These are phyloP conservation scores for Globisporangium lucens DNA, from an alignment of 352 stramenopile species.

Conservation along the genomic window DNA sequence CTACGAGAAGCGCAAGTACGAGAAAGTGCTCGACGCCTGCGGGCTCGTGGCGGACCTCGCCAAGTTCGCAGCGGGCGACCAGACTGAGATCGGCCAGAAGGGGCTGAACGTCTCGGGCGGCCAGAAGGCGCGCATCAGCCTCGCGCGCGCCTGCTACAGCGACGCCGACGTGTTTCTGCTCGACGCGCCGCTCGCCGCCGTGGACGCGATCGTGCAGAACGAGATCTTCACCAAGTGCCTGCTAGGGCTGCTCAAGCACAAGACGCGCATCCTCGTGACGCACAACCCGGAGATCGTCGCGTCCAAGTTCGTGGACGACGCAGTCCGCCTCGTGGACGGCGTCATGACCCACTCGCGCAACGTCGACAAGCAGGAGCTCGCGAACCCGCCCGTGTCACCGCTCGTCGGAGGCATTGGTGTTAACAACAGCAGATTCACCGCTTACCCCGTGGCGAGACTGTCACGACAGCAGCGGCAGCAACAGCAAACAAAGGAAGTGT, in stretches of 20 bases:
- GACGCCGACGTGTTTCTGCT: slow-evolving; percentile 71
- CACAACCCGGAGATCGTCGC: slow-evolving; percentile 64
- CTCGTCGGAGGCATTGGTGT: slow-evolving; percentile 24
- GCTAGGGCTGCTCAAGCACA: slow-evolving; percentile 52
- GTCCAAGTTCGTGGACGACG: slow-evolving; percentile 57
- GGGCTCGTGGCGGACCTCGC: slow-evolving; percentile 74
- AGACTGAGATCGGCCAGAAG: slow-evolving; percentile 70
- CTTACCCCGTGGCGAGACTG: slow-evolving; percentile 1
- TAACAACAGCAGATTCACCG: not conserved
- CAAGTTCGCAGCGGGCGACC: slow-evolving; percentile 76
- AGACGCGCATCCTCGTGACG: slow-evolving; percentile 69
- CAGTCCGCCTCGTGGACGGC: slow-evolving; percentile 50
- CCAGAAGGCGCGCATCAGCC: slow-evolving; percentile 67
- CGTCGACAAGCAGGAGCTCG: slow-evolving; percentile 29
- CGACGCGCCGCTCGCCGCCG: slow-evolving; percentile 49
- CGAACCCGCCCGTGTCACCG: slow-evolving; percentile 31
- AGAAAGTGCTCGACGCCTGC: slow-evolving; percentile 74
- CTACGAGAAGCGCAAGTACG: slow-evolving; percentile 70
- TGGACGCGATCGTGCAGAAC: slow-evolving; percentile 64
- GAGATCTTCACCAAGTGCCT: slow-evolving; percentile 86
- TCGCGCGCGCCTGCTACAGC: slow-evolving; percentile 86
- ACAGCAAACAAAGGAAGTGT: not conserved
- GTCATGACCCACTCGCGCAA: slow-evolving; percentile 46
- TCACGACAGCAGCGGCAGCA: slow-evolving; percentile 11
- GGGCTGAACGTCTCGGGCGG: slow-evolving; percentile 61